Conservation (phyloP, 257 asterid genomes). For the Plantago major region DNA sequence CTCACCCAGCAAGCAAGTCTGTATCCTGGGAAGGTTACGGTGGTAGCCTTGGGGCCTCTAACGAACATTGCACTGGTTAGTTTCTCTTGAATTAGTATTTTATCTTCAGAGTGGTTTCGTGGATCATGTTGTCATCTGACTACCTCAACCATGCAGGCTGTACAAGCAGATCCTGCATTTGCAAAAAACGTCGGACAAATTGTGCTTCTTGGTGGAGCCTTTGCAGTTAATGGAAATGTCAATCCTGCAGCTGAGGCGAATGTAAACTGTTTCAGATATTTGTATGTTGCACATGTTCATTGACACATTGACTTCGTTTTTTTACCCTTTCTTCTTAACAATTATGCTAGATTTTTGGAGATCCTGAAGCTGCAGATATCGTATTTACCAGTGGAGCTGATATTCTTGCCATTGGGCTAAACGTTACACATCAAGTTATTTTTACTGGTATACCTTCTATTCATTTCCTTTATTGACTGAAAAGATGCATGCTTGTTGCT, state of each 20-base stretch:
- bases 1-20: constrained; percentile 63
- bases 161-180: constrained; percentile 81
- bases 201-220: constrained; percentile 95
- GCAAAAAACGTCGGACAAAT: constrained; percentile 70
- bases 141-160: constrained; percentile 56
- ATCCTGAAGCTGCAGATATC: constrained; percentile 97
- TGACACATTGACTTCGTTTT: constrained; percentile 6
- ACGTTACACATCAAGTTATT: constrained; percentile 93
- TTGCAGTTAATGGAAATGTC: constrained; percentile 92
- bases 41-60: constrained; percentile 96
- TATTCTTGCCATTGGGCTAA: constrained; percentile 83
- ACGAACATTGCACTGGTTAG: constrained; percentile 90
- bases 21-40: constrained; percentile 81
- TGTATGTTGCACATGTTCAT: constrained; percentile 7
- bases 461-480: no score
- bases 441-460: constrained; percentile 57
- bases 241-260: constrained; percentile 99
- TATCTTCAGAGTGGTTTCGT: background rate
- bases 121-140: constrained; percentile 7
- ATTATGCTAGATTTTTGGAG: constrained; percentile 77
- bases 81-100: constrained; percentile 14
- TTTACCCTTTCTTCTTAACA: constrained; percentile 15
- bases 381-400: constrained; percentile 99
- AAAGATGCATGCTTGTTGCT: no score
- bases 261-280: constrained; percentile 31